These are phyloP conservation scores for Ustilago bromivora DNA, from an alignment of 1,284 basidiomycete species.

Conservation along the genomic window DNA sequence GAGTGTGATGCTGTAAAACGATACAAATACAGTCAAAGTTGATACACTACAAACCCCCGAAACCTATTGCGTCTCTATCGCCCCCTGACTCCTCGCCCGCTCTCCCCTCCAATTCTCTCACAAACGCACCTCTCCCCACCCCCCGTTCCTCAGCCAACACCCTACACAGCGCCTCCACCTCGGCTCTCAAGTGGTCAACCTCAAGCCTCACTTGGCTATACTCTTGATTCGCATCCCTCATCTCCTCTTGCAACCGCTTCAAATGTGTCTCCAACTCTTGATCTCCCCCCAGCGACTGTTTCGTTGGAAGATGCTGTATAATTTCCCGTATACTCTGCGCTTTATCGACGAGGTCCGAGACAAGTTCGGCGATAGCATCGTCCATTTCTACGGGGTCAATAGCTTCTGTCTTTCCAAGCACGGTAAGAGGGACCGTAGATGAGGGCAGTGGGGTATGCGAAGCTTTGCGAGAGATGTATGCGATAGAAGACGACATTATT, in stretches of 20 bases:
- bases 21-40: slow-evolving; percentile 5
- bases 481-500: slow-evolving; percentile 60
- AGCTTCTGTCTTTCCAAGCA: slow-evolving; percentile 54
- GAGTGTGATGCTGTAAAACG: background rate
- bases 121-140: slow-evolving; percentile 22
- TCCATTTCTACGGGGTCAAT: slow-evolving; percentile 34
- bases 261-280: slow-evolving; percentile 22
- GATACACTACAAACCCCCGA: too few relatives aligned
- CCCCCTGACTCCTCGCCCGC: background rate
- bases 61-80: too few relatives aligned
- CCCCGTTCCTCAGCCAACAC: slow-evolving; percentile 6
- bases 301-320: slow-evolving; percentile 38
- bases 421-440: slow-evolving; percentile 47
- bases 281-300: slow-evolving; percentile 15
- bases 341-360: slow-evolving; percentile 48
- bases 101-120: slow-evolving; percentile 13
- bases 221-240: slow-evolving; percentile 34
- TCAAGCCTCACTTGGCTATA: slow-evolving; percentile 38
- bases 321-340: slow-evolving; percentile 42
- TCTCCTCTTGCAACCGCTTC: slow-evolving; percentile 8
- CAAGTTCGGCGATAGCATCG: slow-evolving; percentile 45
- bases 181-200: slow-evolving; percentile 12
- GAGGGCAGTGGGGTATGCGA: slow-evolving; percentile 35
- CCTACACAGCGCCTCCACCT: slow-evolving; percentile 26
- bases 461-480: slow-evolving; percentile 58